A percentile compares a stretch with the other conserved stretches of the same genome.
These are phyloP conservation scores for Mayamaea pseudoterrestris DNA, from an alignment of 108 stramenopile genomes.

Conservation along the genomic window DNA sequence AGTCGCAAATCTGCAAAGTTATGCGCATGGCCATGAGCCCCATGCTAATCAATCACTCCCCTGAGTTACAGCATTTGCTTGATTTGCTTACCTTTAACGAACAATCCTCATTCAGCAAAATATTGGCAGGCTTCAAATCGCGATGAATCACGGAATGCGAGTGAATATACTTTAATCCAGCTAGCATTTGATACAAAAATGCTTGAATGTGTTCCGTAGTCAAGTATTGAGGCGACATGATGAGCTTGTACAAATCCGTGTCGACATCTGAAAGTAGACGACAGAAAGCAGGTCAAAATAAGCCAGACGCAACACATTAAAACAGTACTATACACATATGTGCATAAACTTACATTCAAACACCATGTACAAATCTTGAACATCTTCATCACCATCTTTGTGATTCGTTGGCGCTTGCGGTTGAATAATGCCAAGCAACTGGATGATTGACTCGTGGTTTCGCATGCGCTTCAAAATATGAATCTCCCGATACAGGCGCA, in stretches of 20 bases:
- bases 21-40: too few relatives aligned
- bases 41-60: too few relatives aligned
- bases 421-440: slow-evolving; percentile 82
- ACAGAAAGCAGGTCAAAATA: not conserved
- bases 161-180: slow-evolving; percentile 91
- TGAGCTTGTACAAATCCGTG: slow-evolving; percentile 98
- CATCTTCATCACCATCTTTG: slow-evolving; percentile 55
- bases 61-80: too few relatives aligned
- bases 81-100: slow-evolving; percentile 82
- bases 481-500: slow-evolving; percentile 86
- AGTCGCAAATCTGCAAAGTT: slow-evolving; percentile 89
- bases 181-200: slow-evolving; percentile 97
- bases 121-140: slow-evolving; percentile 74
- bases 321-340: not conserved
- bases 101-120: slow-evolving; percentile 96
- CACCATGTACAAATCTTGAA: slow-evolving; percentile 85
- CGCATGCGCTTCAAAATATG: slow-evolving; percentile 82
- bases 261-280: slow-evolving; percentile 78
- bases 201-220: slow-evolving; percentile 95
- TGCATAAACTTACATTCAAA: slow-evolving; percentile 54
- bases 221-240: slow-evolving; percentile 95
- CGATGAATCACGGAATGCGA: slow-evolving; percentile 91
- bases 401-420: slow-evolving; percentile 70
- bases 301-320: not conserved
- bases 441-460: slow-evolving; percentile 85